Evolutionary conservation across 495 filamentous ascomycete genomes (phyloP).

Genomic region (Parachaetomium inaequale): DNA sequence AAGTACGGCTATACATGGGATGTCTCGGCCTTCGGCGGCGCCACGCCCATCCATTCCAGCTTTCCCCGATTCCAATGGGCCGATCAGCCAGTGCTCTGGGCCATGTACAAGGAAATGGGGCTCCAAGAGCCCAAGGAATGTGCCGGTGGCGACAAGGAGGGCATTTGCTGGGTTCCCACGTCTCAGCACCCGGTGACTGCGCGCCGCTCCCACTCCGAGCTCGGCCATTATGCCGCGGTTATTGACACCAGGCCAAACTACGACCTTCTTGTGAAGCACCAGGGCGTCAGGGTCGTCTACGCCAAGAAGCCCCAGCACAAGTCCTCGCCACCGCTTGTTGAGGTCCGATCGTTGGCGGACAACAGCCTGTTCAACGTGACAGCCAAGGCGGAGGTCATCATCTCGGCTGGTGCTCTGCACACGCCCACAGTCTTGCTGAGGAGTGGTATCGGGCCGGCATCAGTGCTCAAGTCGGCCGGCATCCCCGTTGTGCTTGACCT

Average conservation of each 20-base stretch:
- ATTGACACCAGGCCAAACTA: slow-evolving; percentile 33
- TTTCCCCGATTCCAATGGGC: slow-evolving; percentile 28
- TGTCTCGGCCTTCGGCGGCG: slow-evolving; percentile 22
- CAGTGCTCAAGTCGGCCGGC: slow-evolving; percentile 7
- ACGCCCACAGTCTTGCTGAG: slow-evolving; percentile 23
- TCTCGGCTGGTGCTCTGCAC: slow-evolving; percentile 24
- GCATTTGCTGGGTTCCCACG: slow-evolving; percentile 28
- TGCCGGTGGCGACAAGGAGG: slow-evolving; percentile 26
- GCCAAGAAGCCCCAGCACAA: slow-evolving; percentile 9
- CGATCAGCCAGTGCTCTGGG: slow-evolving; percentile 7
- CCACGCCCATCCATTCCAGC: slow-evolving; percentile 19
- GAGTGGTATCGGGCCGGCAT: slow-evolving; percentile 23
- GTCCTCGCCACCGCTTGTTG: slow-evolving; percentile 18
- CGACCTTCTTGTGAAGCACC: slow-evolving; percentile 34
- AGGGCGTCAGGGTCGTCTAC: slow-evolving; percentile 26
- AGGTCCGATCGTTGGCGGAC: slow-evolving; percentile 21
- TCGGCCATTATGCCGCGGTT: slow-evolving; percentile 34
- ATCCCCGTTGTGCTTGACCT: slow-evolving; percentile 20
- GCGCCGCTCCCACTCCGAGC: slow-evolving; percentile 36
- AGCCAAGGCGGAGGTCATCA: slow-evolving; percentile 21
- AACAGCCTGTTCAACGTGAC: slow-evolving; percentile 19
- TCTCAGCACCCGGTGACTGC: slow-evolving; percentile 32
- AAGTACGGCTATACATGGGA: slow-evolving; percentile 28
- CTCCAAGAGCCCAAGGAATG: slow-evolving; percentile 22
- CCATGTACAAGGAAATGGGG: slow-evolving; percentile 22